Base-by-base conservation (phyloP, 768 basidiomycete genomes). In the Mycena galericulata region DNA sequence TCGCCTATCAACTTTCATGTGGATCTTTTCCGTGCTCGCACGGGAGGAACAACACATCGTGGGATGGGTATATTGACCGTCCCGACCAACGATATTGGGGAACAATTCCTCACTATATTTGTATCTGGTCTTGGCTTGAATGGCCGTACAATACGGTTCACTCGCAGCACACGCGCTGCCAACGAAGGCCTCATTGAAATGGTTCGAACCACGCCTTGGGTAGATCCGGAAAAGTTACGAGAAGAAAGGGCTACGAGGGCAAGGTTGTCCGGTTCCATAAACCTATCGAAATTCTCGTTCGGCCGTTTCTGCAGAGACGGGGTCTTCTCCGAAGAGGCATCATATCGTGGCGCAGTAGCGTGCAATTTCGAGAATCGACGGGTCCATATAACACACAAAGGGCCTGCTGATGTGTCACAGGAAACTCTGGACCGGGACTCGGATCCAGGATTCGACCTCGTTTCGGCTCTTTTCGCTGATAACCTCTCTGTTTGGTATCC, bases 231-330 rank as follows among this genome's bases (percentile, higher is more conserved):
- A 32, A 58, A 40, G 20, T 63, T 81, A 29, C 60, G 30, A 57
- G 38, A 36, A 20, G 76, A 79, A 58, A 76, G 62, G 55, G 76
- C 77, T 66, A 54, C 15, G 29, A 73, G 76, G 50, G 67, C 75
- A 4, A 62, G 15, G 6, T 57, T 74, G 24, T 76, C 79, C 0
- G 73, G 41, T 41, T 71, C 77, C 2, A 75, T 73, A 38, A 22
- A 17, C 1, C 76, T 82, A 32, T 45, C 40, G 4, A 69, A 68
- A 11, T 82, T 74, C 36, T 74, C 75, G 9, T 82, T 82, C 17
- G 82, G 82, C 1, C 82, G 76, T 15, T 80, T 83, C 55, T 78
- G 77, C 40, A 7, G 51, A 10, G 80, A 83, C 34, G 78, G 77
- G 1, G 68, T 75, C 2, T 83, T 83, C 65, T 78, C 80, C 22